Base-by-base conservation (phyloP, 2,329 filamentous ascomycete species). In the Intubia oerlemansii region DNA sequence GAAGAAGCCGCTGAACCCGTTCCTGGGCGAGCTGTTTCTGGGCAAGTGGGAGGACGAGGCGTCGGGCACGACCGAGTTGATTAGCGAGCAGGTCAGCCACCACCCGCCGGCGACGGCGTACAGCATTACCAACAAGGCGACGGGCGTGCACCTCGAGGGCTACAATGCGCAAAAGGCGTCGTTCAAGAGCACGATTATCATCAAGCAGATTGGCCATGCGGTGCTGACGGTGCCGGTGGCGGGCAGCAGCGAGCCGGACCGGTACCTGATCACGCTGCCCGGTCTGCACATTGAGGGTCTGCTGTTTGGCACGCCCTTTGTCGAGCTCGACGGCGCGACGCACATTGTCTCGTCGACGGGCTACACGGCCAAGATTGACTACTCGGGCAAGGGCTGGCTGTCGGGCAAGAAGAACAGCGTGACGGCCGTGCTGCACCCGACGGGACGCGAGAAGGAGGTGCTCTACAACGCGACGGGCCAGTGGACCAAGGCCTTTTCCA, bases 111-210 rank as follows among this genome's bases (percentile, higher is more conserved):
- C 82, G 20, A 98, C 85, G 2, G 88, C 85, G 24, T 98, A 95
- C 56, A 75, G 70, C 46, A 91, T 95, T 48, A 74, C 69, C 52
- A 95, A 98, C 52, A 57, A 75, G 37, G 68, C 80, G 44, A 69
- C 88, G 36, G 81, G 82, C 34, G 69, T 95, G 28, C 60, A 62
- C 44, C 54, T 75, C n/a, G 59, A 75, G 55, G 85, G 85, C 30
- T 93, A 92, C 56, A 93, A 95, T 44, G 85, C 79, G 11, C 88
- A 95, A 47, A 95, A 92, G 51, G 84, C 85, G 4, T 90, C 81
- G 11, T 93, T 98, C 52, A 79, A 77, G 36, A 74, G 76, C 41
- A 92, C 85, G 25, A 93, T 95, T 50, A 77, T 85, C 44, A 76
- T 98, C 45, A 92, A 90, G 61, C 81, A 91, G 54, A 75, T 90